Base-by-base conservation (phyloP, 2,329 filamentous ascomycete genomes). In the Exserohilum rostratum region DNA sequence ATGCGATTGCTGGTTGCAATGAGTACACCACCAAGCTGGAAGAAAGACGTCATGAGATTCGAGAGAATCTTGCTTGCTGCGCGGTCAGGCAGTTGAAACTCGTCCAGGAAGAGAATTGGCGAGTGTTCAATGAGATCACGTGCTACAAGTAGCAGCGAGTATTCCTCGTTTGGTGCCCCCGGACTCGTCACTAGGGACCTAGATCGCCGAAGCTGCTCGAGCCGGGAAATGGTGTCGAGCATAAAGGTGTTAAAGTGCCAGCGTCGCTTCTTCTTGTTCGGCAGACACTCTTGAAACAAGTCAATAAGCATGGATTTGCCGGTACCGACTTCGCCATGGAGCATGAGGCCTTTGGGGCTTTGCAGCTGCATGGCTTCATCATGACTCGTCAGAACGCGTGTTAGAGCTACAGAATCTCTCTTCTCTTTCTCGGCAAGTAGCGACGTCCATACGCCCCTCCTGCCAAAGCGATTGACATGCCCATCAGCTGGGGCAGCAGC, bases 161-260 rank as follows among this genome's bases (percentile, higher is more conserved):
- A 86, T 53, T 91, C 85, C 37, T 83, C 79, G 6, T 76, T 69
- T 6, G 64, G 50, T 22, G 50, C 64, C 27, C 64, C 56, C 6
- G 56, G 42, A 3, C 55, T 47, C 0, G 48, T 46, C 10, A 48
- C 44, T 25, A 63, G 57, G 17, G 64, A 39, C 29, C 77, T 70
- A 63, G 64, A 71, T 27, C 74, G 73, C 3, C 90, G 80, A 39
- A 90, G 82, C 11, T 82, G 78, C 64, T 93, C 90, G 1, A 95
- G 79, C 46, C 87, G 86, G 1, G 89, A 87, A 42, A 93, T 82
- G 0, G 85, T 87, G 61, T 93, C 87, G 7, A 93, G 79, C 89
- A 95, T 95, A 66, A 95, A 95, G 0, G 89, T 91, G 70, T 91
- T 91, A 76, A 92, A 95, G 69, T 93, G 90, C 86, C 88, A 92